Conservation (phyloP, 1,139 yeast species). For the Diutina siamensis region DNA sequence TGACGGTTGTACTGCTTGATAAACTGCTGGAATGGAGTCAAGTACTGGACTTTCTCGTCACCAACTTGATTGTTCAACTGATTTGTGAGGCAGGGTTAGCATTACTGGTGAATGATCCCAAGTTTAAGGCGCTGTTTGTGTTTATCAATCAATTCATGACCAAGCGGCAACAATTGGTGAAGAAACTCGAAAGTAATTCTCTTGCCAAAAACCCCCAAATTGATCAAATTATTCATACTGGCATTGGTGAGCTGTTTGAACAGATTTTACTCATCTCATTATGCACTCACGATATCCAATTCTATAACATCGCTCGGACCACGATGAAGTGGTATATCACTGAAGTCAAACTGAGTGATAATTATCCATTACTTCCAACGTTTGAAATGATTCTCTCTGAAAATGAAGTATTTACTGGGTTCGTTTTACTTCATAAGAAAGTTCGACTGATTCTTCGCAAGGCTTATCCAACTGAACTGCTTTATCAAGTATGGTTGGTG, state of each 20-base stretch:
- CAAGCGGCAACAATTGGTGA: slow-evolving; percentile 15
- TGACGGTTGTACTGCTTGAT: slow-evolving; percentile 18
- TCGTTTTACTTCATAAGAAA: slow-evolving; percentile 66
- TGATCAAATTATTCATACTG: slow-evolving; percentile 11
- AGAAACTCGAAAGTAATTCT: slow-evolving; percentile 15
- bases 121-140: slow-evolving; percentile 27
- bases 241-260: slow-evolving; percentile 24
- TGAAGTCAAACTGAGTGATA: slow-evolving; percentile 16
- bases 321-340: slow-evolving; percentile 35
- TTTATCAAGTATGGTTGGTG: slow-evolving; percentile 50
- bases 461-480: slow-evolving; percentile 47
- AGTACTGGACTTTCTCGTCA: slow-evolving; percentile 15
- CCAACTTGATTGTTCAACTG: slow-evolving; percentile 23
- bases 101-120: slow-evolving; percentile 24
- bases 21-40: neutral
- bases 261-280: slow-evolving; percentile 37
- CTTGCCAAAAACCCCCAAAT: slow-evolving; percentile 15
- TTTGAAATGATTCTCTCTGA: slow-evolving; percentile 43
- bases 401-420: slow-evolving; percentile 54
- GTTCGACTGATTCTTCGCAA: slow-evolving; percentile 44
- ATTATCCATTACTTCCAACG: slow-evolving; percentile 24
- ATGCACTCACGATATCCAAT: slow-evolving; percentile 47
- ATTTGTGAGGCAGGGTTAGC: slow-evolving; percentile 28
- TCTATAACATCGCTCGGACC: slow-evolving; percentile 39
- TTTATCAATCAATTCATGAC: slow-evolving; percentile 23